Conservation (phyloP, 352 stramenopile genomes). For the Ophiocytium majus region DNA sequence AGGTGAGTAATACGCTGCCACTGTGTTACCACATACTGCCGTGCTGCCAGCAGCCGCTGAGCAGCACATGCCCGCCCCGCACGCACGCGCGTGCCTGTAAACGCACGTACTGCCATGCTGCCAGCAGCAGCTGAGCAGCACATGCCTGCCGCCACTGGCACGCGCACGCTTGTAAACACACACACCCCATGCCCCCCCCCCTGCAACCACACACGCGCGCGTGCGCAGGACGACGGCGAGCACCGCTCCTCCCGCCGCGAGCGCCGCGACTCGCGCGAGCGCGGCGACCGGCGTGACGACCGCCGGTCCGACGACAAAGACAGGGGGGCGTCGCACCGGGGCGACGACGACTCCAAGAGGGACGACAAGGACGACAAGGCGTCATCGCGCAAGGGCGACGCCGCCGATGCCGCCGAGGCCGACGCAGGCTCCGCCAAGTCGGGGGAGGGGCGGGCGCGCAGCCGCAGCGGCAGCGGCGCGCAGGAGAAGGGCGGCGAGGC, state of each 20-base stretch:
- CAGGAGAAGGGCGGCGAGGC: neutral
- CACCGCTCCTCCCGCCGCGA: neutral
- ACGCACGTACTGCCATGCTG: neutral
- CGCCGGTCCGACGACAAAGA: neutral
- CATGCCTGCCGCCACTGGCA: no score
- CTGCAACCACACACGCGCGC: neutral
- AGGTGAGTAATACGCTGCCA: no score
- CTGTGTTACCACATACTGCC: neutral
- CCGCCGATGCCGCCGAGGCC: neutral
- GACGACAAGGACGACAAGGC: neutral
- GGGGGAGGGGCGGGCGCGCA: no score
- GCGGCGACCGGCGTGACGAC: neutral
- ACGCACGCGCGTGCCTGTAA: neutral
- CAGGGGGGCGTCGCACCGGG: no score
- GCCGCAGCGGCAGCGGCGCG: neutral
- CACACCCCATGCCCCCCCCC: neutral
- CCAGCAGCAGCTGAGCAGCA: no score
- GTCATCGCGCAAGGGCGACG: constrained; percentile 17
- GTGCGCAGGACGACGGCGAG: neutral
- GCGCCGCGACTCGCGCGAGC: no score
- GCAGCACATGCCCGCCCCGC: neutral
- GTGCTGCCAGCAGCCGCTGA: neutral
- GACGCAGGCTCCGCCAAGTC: neutral
- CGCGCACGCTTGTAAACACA: no score
- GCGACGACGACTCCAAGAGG: neutral